Conservation (phyloP, 768 basidiomycete species). For the Austroboletus festivus region DNA sequence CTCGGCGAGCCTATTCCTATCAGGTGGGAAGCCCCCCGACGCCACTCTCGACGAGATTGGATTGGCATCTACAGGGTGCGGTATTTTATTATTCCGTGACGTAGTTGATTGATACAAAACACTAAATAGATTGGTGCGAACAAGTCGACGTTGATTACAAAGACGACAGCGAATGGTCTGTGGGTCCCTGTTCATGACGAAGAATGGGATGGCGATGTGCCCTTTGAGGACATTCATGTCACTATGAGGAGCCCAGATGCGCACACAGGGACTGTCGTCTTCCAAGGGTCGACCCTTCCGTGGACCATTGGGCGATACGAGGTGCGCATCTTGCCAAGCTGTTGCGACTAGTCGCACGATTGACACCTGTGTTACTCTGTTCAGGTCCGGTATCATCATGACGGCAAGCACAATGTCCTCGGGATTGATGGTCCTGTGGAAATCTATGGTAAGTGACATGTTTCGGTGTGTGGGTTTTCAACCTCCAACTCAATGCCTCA, state of each 20-base stretch:
- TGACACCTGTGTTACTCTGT: slow-evolving; percentile 2
- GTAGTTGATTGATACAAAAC: neutral
- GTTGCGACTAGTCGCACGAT: neutral
- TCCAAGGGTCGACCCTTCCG: slow-evolving; percentile 76
- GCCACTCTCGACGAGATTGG: slow-evolving; percentile 93
- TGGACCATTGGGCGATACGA: slow-evolving; percentile 89
- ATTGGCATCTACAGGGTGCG: slow-evolving; percentile 84
- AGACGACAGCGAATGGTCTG: slow-evolving; percentile 79
- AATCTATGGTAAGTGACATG: slow-evolving; percentile 76
- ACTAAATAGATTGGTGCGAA: slow-evolving; percentile 78
- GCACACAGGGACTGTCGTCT: slow-evolving; percentile 64
- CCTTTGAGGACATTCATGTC: slow-evolving; percentile 44
- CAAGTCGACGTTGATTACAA: slow-evolving; percentile 77
- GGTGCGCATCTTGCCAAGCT: slow-evolving; percentile 25
- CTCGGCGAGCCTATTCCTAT: slow-evolving; percentile 88
- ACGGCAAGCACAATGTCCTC: slow-evolving; percentile 97
- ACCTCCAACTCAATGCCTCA: neutral
- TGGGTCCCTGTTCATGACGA: slow-evolving; percentile 91
- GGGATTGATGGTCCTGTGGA: slow-evolving; percentile 80
- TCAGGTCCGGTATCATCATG: slow-evolving; percentile 89
- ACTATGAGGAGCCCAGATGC: slow-evolving; percentile 38
- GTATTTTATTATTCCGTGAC: slow-evolving; percentile 7
- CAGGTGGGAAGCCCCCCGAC: slow-evolving; percentile 81
- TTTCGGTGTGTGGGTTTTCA: neutral
- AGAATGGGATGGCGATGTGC: slow-evolving; percentile 90